These are phyloP conservation scores for Eutrema japonicum DNA, from an alignment of 345 rosid genomes.

Conservation along the genomic window DNA sequence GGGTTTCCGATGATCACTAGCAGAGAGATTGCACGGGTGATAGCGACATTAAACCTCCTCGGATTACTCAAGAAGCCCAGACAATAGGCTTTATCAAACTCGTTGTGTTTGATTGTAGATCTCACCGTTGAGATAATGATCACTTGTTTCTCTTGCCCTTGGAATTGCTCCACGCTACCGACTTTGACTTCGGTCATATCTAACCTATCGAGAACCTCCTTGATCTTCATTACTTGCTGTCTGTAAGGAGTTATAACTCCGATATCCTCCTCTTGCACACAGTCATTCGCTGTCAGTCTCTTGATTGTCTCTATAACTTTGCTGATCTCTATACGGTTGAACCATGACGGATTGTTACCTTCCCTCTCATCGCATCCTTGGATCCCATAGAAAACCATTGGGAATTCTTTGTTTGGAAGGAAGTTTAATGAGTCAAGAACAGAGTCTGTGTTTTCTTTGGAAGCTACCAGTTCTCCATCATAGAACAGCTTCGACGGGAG, in stretches of 20 bases:
- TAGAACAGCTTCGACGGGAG: constrained; percentile 89
- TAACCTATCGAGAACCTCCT: constrained; percentile 65
- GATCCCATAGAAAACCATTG: constrained; percentile 81
- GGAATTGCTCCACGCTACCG: constrained; percentile 96
- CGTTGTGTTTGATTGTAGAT: constrained; percentile 80
- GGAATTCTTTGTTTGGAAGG: constrained; percentile 74
- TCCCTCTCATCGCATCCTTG: constrained; percentile 99
- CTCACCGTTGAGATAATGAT: constrained; percentile 86
- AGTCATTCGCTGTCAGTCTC: constrained; percentile 54
- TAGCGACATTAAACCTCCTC: constrained; percentile 85
- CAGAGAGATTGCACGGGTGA: constrained; percentile 82
- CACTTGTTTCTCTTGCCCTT: constrained; percentile 89
- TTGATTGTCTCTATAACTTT: constrained; percentile 71
- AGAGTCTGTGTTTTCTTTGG: constrained; percentile 65
- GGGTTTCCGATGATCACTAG: constrained; percentile 83
- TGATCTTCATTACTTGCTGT: constrained; percentile 85
- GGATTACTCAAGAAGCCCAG: constrained; percentile 88
- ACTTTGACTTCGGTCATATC: constrained; percentile 74
- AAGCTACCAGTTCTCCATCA: constrained; percentile 72
- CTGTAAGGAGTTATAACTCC: constrained; percentile 92
- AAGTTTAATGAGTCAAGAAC: constrained; percentile 47
- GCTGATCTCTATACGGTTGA: constrained; percentile 88
- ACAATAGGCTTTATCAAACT: constrained; percentile 67
- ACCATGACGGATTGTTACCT: constrained; percentile 94
- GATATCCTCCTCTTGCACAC: constrained; percentile 62